These are phyloP conservation scores for Westerdykella sp. DNA, from an alignment of 2,329 filamentous ascomycete species.

Conservation along the genomic window DNA sequence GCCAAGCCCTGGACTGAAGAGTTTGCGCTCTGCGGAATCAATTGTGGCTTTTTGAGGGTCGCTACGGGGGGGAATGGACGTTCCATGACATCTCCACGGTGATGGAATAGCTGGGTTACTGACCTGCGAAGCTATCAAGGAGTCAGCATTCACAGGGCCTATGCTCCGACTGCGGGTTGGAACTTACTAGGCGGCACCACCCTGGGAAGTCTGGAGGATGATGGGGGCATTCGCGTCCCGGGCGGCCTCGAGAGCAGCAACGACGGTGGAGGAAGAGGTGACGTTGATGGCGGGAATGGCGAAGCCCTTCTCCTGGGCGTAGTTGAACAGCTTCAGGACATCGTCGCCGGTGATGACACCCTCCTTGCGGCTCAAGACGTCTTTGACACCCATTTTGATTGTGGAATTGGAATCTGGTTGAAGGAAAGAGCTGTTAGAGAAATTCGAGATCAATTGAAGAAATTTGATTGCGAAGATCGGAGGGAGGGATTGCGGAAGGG, in stretches of 20 bases:
- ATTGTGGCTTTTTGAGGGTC: too few relatives aligned
- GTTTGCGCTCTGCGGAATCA: too few relatives aligned
- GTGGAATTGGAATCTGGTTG: slow-evolving; percentile 2
- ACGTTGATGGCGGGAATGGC: slow-evolving; percentile 57
- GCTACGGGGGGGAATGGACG: neutral
- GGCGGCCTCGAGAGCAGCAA: slow-evolving; percentile 88
- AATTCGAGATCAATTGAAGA: neutral
- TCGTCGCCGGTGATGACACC: slow-evolving; percentile 61
- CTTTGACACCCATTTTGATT: slow-evolving; percentile 41
- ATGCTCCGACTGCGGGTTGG: neutral
- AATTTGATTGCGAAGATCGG: neutral
- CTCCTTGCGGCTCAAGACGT: slow-evolving; percentile 51
- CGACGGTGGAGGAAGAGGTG: slow-evolving; percentile 82
- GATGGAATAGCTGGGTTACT: slow-evolving; percentile 40
- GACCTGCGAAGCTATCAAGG: slow-evolving; percentile 61
- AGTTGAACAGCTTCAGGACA: slow-evolving; percentile 70
- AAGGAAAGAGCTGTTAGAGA: neutral
- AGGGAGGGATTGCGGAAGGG: neutral
- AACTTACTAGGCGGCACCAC: slow-evolving; percentile 47
- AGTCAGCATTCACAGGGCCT: neutral
- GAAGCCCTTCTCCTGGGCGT: slow-evolving; percentile 71
- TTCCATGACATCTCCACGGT: neutral
- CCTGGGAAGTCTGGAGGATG: slow-evolving; percentile 89
- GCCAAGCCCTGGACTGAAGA: too few relatives aligned
- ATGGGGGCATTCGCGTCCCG: slow-evolving; percentile 86